Conservation (phyloP, 352 stramenopile genomes). For the Phytophthora hybrid region DNA sequence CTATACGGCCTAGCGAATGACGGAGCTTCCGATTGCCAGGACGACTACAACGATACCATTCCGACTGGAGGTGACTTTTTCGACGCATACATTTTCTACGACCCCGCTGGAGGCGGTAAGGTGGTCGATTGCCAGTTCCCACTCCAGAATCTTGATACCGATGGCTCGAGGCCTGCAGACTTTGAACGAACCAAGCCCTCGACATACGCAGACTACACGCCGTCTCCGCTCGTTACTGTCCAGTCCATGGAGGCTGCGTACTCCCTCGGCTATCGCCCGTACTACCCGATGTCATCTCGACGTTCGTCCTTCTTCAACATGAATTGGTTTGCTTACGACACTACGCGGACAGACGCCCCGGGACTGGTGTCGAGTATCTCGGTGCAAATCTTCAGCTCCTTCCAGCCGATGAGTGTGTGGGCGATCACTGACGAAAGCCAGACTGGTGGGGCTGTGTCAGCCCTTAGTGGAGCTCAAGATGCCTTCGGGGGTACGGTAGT, state of each 20-base stretch:
- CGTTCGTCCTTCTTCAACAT: constrained; percentile 92
- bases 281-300: constrained; percentile 84
- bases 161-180: constrained; percentile 35
- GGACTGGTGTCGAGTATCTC: constrained; percentile 68
- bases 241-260: constrained; percentile 76
- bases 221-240: constrained; percentile 57
- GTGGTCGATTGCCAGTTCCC: constrained; percentile 87
- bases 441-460: constrained; percentile 34
- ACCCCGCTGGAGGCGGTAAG: constrained; percentile 65
- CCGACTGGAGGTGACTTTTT: constrained; percentile 69
- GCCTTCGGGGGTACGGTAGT: constrained; percentile 50
- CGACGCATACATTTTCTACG: constrained; percentile 85
- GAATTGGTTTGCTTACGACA: constrained; percentile 83
- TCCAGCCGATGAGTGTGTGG: constrained; percentile 85
- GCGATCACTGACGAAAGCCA: constrained; percentile 56
- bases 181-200: constrained; percentile 59
- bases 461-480: constrained; percentile 46
- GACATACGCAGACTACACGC: constrained; percentile 61
- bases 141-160: constrained; percentile 73
- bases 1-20: constrained; percentile 26
- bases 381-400: constrained; percentile 61
- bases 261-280: constrained; percentile 76
- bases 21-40: constrained; percentile 49
- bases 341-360: constrained; percentile 44
- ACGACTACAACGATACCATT: constrained; percentile 59